These are phyloP conservation scores for Acaromyces ingoldii DNA, from an alignment of 1,284 basidiomycete species.

Conservation along the genomic window DNA sequence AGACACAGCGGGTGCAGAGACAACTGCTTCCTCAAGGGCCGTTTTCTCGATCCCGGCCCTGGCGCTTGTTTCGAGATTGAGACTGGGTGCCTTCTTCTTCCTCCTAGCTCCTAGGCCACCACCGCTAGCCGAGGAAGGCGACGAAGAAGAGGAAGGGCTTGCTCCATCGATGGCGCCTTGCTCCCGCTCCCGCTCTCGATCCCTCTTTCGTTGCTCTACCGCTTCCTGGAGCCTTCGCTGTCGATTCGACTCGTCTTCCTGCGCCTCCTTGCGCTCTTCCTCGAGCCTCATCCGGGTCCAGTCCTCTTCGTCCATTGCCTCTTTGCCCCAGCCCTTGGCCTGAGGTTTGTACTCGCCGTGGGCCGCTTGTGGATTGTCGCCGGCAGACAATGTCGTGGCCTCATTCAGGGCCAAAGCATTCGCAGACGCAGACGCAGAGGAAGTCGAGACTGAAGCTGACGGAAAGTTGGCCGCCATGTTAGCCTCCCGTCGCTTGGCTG, in stretches of 20 bases:
- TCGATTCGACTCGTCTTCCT: conserved; percentile 22
- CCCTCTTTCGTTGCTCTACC: neutral
- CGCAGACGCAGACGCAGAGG: too few relatives aligned
- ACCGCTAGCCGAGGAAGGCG: neutral
- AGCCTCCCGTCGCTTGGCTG: conserved; percentile 20
- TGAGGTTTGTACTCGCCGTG: conserved; percentile 1
- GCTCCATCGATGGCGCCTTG: neutral
- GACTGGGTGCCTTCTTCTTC: conserved; percentile 1
- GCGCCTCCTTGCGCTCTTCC: conserved; percentile 38
- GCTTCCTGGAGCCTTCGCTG: conserved; percentile 26
- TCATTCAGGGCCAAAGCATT: too few relatives aligned
- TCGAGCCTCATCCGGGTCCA: conserved; percentile 42
- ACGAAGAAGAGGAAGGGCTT: neutral
- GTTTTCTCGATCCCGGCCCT: too few relatives aligned
- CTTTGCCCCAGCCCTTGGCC: conserved; percentile 29
- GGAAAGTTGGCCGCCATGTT: conserved; percentile 1
- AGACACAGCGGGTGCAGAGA: too few relatives aligned
- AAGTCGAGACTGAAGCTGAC: too few relatives aligned
- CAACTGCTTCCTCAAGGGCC: too few relatives aligned
- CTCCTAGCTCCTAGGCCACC: conserved; percentile 2
- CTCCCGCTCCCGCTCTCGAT: neutral
- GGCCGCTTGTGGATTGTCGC: neutral
- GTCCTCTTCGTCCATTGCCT: conserved; percentile 42
- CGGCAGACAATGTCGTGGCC: too few relatives aligned
- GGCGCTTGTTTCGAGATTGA: too few relatives aligned